Evolutionary conservation across 495 filamentous ascomycete species (phyloP).

Genomic region (Aspergillus diversus): DNA sequence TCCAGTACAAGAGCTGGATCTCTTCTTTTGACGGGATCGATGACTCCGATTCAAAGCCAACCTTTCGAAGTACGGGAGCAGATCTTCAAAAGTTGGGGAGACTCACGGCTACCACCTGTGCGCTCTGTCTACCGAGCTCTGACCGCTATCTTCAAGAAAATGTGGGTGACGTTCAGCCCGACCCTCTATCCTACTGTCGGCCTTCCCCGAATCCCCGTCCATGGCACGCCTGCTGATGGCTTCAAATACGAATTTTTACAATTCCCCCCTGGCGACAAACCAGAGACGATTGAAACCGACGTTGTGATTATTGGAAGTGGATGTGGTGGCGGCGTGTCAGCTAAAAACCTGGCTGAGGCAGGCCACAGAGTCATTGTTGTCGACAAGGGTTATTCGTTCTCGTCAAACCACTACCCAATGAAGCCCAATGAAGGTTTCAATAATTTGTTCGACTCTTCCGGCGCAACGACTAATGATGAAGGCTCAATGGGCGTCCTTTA

Average conservation of each 20-base stretch:
- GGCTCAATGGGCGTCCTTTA: constrained; percentile 62
- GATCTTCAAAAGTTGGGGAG: constrained; percentile 61
- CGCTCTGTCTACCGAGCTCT: constrained; percentile 61
- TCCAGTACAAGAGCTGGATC: constrained; percentile 70
- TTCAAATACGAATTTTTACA: constrained; percentile 60
- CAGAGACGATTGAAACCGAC: constrained; percentile 71
- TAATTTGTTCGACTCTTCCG: constrained; percentile 68
- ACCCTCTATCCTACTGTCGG: constrained; percentile 60
- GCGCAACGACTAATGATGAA: constrained; percentile 62
- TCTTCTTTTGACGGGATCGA: constrained; percentile 66
- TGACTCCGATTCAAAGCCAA: constrained; percentile 64
- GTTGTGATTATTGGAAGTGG: constrained; percentile 86
- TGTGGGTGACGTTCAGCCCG: constrained; percentile 64
- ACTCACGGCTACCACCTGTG: constrained; percentile 60
- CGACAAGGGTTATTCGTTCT: constrained; percentile 79
- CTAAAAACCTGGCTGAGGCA: constrained; percentile 77
- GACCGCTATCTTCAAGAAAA: constrained; percentile 54
- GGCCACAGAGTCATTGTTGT: constrained; percentile 78
- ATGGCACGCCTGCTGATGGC: constrained; percentile 61
- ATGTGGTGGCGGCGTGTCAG: constrained; percentile 82
- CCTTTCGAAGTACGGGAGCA: constrained; percentile 61
- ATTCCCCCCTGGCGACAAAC: constrained; percentile 46
- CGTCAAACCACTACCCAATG: constrained; percentile 76
- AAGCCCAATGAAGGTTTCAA: constrained; percentile 52
- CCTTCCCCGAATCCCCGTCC: constrained; percentile 62